Conservation (phyloP, 371 early-diverging fungal genomes). For the Actinomortierella wolfii region DNA sequence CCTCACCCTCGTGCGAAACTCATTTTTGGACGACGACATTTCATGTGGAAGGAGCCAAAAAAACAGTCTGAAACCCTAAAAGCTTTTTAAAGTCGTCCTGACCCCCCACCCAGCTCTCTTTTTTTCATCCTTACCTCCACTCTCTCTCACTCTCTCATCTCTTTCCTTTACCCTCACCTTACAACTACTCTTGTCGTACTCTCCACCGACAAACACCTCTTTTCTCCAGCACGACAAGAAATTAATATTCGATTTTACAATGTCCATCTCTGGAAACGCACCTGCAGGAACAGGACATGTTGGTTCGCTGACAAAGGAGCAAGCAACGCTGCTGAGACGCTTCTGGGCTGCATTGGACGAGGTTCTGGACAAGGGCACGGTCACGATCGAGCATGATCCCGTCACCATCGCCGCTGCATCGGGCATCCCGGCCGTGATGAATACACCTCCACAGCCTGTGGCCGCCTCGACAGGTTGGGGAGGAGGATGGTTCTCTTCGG, state of each 20-base stretch:
- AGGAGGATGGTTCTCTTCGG: slow-evolving; percentile 45
- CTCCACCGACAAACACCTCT: not conserved
- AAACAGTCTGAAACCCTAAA: no score
- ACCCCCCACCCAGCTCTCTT: no score
- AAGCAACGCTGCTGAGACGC: slow-evolving; percentile 53
- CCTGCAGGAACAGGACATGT: slow-evolving; percentile 36
- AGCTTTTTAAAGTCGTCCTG: no score
- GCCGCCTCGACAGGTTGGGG: slow-evolving; percentile 19
- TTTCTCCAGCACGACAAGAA: no score
- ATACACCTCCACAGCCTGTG: slow-evolving; percentile 27
- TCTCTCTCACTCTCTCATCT: not conserved
- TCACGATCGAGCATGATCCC: slow-evolving; percentile 27
- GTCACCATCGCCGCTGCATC: slow-evolving; percentile 15
- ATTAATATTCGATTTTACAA: no score
- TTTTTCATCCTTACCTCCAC: not conserved
- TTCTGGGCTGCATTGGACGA: slow-evolving; percentile 55
- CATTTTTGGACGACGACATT: no score
- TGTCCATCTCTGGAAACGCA: slow-evolving; percentile 10
- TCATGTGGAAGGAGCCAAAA: no score
- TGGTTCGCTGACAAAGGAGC: slow-evolving; percentile 49
- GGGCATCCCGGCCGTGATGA: slow-evolving; percentile 10
- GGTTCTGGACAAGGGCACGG: slow-evolving; percentile 51
- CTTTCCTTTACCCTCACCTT: not conserved
- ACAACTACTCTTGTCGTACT: not conserved
- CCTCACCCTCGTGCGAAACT: no score